Base-by-base conservation (phyloP, 306 rosid genomes). In the Delonix regia region DNA sequence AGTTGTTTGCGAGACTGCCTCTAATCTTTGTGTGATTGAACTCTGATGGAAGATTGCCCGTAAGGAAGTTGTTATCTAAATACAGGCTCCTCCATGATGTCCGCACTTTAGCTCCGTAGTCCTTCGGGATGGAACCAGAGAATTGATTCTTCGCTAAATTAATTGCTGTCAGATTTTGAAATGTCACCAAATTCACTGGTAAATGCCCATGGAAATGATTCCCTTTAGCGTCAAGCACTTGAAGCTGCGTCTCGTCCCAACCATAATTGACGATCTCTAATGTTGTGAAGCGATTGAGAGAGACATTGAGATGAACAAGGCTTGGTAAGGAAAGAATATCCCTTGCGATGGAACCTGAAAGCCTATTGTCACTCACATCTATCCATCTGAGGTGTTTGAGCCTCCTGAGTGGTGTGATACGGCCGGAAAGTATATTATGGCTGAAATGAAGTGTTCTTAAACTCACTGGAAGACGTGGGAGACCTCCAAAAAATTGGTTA, bases 1-100 rank as follows among this genome's bases (percentile, higher is more conserved):
- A 89, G 28, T 87, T 89, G n/a, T 44, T 62, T 63, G 90, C 86
- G 51, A 87, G 67, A 14, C 81, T 84, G 9, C 84, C 88, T 66
- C 22, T 78, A 56, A 80, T 9, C 18, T 24, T 73, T 18, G 55
- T 18, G 42, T 15, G 83, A 53, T 16, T 14, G 68, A 87, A 83
- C 64, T 81, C 83, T 0, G 42, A 12, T 1, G 87, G 89, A 81
- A 81, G 81, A 66, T 57, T 42, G 14, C 88, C 93, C 7, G 47
- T 14, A 1, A 87, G 82, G 74, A 83, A 78, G 63, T 89, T 89
- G 39, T 83, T 67, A 39, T 87, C 86, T 16, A 89, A 77, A 33
- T 57, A 71, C 39, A 87, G 53, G 8, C 25, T 71, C 69, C 57
- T 81, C 90, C 89, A 83, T 18, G 74, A 15, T 64, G 62, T 57